phyloP scores from a whole-genome alignment of 2,329 filamentous ascomycete genomes.

The Ophiostoma sp. region DNA sequence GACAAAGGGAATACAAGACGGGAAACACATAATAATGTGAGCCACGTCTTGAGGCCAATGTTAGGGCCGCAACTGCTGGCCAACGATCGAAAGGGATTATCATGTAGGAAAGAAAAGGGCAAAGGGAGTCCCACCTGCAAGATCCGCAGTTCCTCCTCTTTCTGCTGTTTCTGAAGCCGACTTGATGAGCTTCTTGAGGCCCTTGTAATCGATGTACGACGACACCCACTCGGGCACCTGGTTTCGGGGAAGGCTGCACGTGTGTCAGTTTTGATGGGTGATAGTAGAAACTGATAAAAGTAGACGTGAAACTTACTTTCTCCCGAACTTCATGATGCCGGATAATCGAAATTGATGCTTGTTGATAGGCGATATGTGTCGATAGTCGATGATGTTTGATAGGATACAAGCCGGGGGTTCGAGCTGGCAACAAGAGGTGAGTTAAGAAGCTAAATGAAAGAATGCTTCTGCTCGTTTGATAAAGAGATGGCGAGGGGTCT shows the following conservation, averaged over 20 bases:
- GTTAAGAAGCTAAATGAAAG: background rate
- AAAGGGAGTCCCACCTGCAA: constrained; percentile 71
- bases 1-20: background rate
- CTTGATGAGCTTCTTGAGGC: constrained; percentile 94
- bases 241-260: constrained; percentile 63
- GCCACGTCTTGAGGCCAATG: constrained; percentile 14
- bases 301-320: constrained; percentile 35
- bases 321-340: constrained; percentile 41
- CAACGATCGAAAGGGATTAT: background rate
- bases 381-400: background rate
- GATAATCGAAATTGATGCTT: background rate
- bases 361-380: background rate
- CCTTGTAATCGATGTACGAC: constrained; percentile 86
- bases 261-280: constrained; percentile 1
- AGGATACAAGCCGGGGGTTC: background rate
- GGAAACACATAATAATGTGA: background rate
- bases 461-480: background rate
- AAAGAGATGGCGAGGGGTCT: background rate
- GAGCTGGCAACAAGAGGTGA: background rate
- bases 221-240: constrained; percentile 86
- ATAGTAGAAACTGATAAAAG: background rate
- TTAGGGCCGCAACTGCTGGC: background rate
- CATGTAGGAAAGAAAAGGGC: constrained; percentile 32
- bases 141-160: constrained; percentile 74
- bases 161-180: constrained; percentile 65